Percentiles rank a stretch among this genome's conserved stretches.
These are phyloP conservation scores for Helicocarpus griseus DNA, from an alignment of 2,329 filamentous ascomycete species.

Conservation along the genomic window DNA sequence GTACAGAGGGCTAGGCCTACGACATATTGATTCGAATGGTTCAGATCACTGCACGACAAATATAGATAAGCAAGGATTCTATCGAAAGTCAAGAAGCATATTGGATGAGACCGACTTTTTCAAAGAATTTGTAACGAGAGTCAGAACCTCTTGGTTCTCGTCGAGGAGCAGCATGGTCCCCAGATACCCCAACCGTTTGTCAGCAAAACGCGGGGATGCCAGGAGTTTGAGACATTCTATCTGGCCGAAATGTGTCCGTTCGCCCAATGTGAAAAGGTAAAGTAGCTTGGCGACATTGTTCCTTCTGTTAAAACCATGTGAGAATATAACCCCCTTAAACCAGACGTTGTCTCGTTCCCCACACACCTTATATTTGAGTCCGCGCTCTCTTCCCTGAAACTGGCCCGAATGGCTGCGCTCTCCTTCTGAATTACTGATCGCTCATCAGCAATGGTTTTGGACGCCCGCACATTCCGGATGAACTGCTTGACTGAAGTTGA, in stretches of 20 bases:
- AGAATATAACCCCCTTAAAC: not conserved
- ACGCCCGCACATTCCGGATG: conserved; percentile 96
- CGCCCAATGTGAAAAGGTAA: conserved; percentile 94
- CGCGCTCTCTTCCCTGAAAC: conserved; percentile 92
- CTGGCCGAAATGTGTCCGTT: conserved; percentile 96
- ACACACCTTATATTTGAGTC: conserved; percentile 81
- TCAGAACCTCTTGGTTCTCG: conserved; percentile 97
- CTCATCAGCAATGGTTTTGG: conserved; percentile 98
- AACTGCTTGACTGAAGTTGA: conserved; percentile 81
- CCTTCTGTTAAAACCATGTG: conserved; percentile 48
- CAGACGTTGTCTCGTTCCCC: not conserved
- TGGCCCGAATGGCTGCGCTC: conserved; percentile 92
- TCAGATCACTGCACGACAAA: conserved; percentile 60
- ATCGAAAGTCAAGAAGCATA: not conserved
- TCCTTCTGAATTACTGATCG: conserved; percentile 97
- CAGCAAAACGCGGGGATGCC: conserved; percentile 91
- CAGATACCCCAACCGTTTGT: conserved; percentile 91
- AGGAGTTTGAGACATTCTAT: conserved; percentile 98
- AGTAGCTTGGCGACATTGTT: conserved; percentile 99
- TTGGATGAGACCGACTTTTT: conserved; percentile 63
- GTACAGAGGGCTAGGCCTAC: conserved; percentile 94
- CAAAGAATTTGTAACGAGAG: conserved; percentile 91
- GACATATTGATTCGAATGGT: conserved; percentile 96
- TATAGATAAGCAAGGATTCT: not conserved
- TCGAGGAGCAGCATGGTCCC: conserved; percentile 93